Evolutionary conservation across 2,329 filamentous ascomycete species (phyloP), one percentile per base, ranked within the genome.

Genomic region (Parafenestella ontariensis): DNA sequence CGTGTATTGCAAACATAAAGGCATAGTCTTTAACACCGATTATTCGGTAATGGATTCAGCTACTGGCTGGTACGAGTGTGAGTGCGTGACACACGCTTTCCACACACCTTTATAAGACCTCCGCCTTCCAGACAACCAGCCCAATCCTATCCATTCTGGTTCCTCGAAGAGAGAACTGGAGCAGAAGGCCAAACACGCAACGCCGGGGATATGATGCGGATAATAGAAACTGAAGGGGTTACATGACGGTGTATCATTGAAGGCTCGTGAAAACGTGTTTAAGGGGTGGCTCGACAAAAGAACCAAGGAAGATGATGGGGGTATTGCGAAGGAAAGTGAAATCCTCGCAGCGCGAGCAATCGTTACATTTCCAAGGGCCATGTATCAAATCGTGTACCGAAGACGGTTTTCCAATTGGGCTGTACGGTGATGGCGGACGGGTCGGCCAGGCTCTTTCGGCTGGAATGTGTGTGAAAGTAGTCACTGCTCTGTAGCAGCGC

Each of bases 141-240:
- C 58, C 58, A 58, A 59, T 58, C 43, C 62, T 54, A 50, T 58
- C 64, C 59, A 56, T 54, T 64, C 64, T 61, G 56, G 46, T 55
- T 56, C 57, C 61, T 53, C 58, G 55, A 62, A 61, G 64, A 48
- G 61, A 52, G 46, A 62, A 60, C 58, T 54, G 64, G 55, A 64
- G 58, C 46, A 59, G 48, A 41, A 65, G 58, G 55, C 63, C 64
- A 69, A 69, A 70, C 62, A 70, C 65, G 54, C 62, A 73, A 75
- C 73, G 71, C 73, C 73, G 61, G 72, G 72, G 71, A 74, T 75
- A 76, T 76, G 73, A 76, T 76, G 73, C 72, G 72, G 70, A 59
- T 72, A 64, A 54, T 61, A 59, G 56, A 62, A 57, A 64, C 64
- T 61, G 54, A 55, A 62, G 71, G 66, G 70, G 71, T 71, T 75